These are phyloP conservation scores for Naganishia liquefaciens DNA, from an alignment of 1,284 basidiomycete species.

Conservation along the genomic window DNA sequence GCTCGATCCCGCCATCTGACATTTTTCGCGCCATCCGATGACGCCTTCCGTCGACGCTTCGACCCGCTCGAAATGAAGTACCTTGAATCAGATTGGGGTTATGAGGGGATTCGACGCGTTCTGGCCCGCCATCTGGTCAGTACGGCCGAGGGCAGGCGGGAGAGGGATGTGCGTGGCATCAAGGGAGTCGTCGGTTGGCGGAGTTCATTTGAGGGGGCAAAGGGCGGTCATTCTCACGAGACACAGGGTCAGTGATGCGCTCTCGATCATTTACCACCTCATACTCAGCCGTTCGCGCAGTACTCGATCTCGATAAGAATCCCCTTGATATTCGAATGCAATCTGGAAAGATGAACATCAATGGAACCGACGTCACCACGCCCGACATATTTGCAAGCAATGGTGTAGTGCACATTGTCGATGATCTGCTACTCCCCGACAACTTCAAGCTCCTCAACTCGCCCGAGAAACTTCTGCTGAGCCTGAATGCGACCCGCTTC, in stretches of 20 bases:
- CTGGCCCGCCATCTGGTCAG: slow-evolving; percentile 71
- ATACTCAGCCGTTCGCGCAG: slow-evolving; percentile 7
- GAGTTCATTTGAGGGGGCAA: slow-evolving; percentile 17
- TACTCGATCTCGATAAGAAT: slow-evolving; percentile 9
- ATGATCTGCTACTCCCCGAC: slow-evolving; percentile 75
- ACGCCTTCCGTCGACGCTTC: slow-evolving; percentile 71
- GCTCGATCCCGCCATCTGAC: slow-evolving; percentile 65
- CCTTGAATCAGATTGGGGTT: slow-evolving; percentile 79
- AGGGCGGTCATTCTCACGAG: background rate
- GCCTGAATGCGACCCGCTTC: slow-evolving; percentile 86
- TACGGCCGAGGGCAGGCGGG: slow-evolving; percentile 27
- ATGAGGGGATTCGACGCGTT: slow-evolving; percentile 73
- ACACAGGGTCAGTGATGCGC: slow-evolving; percentile 1
- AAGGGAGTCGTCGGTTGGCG: slow-evolving; percentile 43
- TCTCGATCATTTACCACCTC: background rate
- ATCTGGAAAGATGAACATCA: slow-evolving; percentile 63
- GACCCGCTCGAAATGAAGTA: slow-evolving; percentile 71
- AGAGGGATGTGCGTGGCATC: background rate
- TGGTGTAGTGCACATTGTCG: slow-evolving; percentile 85
- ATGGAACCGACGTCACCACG: slow-evolving; percentile 63
- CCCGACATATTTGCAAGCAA: slow-evolving; percentile 90
- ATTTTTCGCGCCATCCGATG: slow-evolving; percentile 82
- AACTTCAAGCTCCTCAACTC: slow-evolving; percentile 70
- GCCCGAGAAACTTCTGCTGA: slow-evolving; percentile 74
- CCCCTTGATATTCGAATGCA: slow-evolving; percentile 62